Evolutionary conservation across 1,284 basidiomycete species (phyloP), one percentile per base, ranked within the genome.

Genomic region (Apiotrichum brassicae): DNA sequence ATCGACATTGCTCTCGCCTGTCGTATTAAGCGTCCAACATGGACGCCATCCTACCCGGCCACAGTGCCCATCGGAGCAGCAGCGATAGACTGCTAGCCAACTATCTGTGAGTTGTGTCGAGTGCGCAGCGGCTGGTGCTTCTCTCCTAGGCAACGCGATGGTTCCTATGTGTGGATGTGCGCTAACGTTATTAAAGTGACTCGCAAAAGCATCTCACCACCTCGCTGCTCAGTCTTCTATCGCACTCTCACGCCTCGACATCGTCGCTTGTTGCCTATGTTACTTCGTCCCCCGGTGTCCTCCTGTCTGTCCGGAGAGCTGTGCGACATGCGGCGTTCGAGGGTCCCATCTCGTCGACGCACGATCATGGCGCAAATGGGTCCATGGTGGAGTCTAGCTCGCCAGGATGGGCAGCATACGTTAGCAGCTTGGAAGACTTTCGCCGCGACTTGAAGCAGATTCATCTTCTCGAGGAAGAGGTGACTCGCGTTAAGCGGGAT

Each of bases 241-340:
- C 72, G 9, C 71, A 74, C 53, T 72, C 72, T 12, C 71, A 74
- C 49, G 64, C 71, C 7, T 72, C 72, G 19, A 71, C 71, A 7
- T 74, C 72, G 16, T 74, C 72, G 4, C 58, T 74, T 32, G 62
- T 73, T 34, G 72, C 72, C 33, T 74, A 74, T 51, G 66, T 70
- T 6, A 74, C 72, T 9, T 74, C 72, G 9, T 74, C 72, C 1
- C 69, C 72, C 3, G 72, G 72, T 13, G 70, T 74, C 12, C 54
- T 67, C 20, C 62, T 60, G 16, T 63, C 69, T 8, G 59, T 74
- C 37, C 65, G 72, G 20, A 60, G 67, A 25, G 60, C 66, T 0
- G 72, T 74, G 8, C 67, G 70, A 23, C 68, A 74, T 56, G 67
- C 72, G 4, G 71, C 65, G 0, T 74, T 73, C 53, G 72, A 74